Evolutionary conservation across 1,284 basidiomycete species (phyloP), one percentile per base, ranked within the genome.

Genomic region (Coniferiporia weirii): DNA sequence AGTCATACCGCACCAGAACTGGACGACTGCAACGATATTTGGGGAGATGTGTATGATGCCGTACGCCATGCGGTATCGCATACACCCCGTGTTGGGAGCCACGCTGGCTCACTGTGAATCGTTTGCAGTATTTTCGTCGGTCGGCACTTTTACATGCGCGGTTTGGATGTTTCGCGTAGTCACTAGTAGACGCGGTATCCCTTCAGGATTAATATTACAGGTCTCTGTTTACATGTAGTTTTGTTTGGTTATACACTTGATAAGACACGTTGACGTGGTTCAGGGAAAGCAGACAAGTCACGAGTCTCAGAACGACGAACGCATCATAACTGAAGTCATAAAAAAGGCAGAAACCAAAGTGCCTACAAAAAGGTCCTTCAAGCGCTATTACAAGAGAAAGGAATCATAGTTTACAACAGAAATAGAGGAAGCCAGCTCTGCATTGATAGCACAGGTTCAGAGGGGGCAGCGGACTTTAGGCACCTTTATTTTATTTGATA

Each of bases 281-380:
- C 27, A 27, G 27, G 5, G 27, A 27, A 27, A 27, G 27, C 27
- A 2, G 5, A 27, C 27, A n/a, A n/a, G n/a, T n/a, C n/a, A n/a
- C n/a, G n/a, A n/a, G n/a, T n/a, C n/a, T n/a, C n/a, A n/a, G n/a
- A n/a, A n/a, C n/a, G 5, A 27, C n/a, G 49, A 34, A 51, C 49
- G 27, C 49, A 36, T 17, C 38, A 52, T 52, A 52, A 52, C 12
- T 52, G 51, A 52, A 52, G 51, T 13, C n/a, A 52, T 52, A 52
- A 17, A 17, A 27, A 52, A 38, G 36, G 35, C 15, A n/a, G n/a
- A 38, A 38, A 34, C 12, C 19, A 22, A 12, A 50, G n/a, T 13
- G 40, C n/a, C 40, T 13, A 43, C 40, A 43, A 43, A 7, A n/a
- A 43, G n/a, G 40, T n/a, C n/a, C n/a, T 43, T 13, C 13, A 43